These are phyloP conservation scores for Solanum hybrid DNA, from an alignment of 305 asterid species.

Conservation along the genomic window DNA sequence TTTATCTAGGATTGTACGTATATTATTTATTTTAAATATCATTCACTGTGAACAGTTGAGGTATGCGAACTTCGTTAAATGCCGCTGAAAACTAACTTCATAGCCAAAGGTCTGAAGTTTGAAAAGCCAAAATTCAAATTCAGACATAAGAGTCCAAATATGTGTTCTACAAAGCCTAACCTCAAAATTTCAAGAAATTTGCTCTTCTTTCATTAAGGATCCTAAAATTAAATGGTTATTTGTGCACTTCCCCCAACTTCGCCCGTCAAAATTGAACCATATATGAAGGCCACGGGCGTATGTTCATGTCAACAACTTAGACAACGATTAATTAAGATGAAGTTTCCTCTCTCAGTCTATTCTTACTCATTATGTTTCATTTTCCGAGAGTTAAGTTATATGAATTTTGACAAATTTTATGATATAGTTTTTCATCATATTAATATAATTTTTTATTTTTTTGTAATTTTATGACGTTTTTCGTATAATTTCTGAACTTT, in stretches of 20 bases:
- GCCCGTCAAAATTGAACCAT: neutral
- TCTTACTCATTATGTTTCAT: neutral
- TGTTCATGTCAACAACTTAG: neutral
- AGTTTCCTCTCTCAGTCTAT: neutral
- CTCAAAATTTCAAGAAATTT: neutral
- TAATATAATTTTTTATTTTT: no score
- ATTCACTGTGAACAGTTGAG: no score
- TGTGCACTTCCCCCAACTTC: neutral
- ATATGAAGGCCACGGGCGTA: neutral
- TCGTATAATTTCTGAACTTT: no score
- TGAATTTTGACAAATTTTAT: neutral
- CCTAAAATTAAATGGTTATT: neutral
- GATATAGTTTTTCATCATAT: neutral
- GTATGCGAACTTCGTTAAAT: neutral
- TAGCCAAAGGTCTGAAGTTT: neutral
- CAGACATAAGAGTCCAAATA: neutral
- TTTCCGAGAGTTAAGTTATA: neutral
- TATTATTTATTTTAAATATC: no score
- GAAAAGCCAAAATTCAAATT: neutral
- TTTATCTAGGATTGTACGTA: no score
- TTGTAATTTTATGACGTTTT: neutral
- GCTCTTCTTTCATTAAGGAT: neutral
- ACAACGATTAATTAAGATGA: neutral
- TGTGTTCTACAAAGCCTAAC: neutral
- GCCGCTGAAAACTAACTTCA: neutral